These are phyloP conservation scores for Eucalyptus marginata DNA, from an alignment of 345 rosid genomes.

Conservation along the genomic window DNA sequence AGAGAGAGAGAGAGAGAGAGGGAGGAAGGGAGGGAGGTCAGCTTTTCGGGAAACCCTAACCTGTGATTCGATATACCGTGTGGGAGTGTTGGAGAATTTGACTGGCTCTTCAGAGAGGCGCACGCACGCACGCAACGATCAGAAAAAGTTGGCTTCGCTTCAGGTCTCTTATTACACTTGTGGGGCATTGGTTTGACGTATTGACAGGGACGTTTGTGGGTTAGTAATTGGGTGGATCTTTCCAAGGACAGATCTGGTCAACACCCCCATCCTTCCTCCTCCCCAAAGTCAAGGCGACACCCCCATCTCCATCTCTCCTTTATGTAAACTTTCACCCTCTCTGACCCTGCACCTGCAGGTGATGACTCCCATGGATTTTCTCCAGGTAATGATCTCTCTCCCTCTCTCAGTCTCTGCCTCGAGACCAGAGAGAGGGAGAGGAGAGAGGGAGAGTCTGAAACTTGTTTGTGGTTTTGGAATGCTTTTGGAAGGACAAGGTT, in stretches of 20 bases:
- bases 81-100: background rate
- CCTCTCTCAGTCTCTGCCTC: background rate
- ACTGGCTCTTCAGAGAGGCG: background rate
- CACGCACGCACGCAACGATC: background rate
- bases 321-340: background rate
- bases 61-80: background rate
- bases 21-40: background rate
- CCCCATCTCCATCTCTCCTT: background rate
- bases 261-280: background rate
- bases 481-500: background rate
- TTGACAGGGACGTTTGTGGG: background rate
- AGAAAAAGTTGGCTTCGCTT: background rate
- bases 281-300: background rate
- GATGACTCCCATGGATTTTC: background rate
- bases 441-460: background rate
- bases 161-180: background rate
- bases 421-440: background rate
- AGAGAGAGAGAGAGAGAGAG: background rate
- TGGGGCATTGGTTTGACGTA: background rate
- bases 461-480: background rate
- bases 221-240: slow-evolving; percentile 16
- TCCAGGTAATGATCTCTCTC: background rate
- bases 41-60: background rate
- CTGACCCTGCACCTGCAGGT: background rate
- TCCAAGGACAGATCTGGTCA: slow-evolving; percentile 25